Evolutionary conservation across 352 stramenopile genomes (phyloP).

Genomic region (Globisporangium echinulatum): DNA sequence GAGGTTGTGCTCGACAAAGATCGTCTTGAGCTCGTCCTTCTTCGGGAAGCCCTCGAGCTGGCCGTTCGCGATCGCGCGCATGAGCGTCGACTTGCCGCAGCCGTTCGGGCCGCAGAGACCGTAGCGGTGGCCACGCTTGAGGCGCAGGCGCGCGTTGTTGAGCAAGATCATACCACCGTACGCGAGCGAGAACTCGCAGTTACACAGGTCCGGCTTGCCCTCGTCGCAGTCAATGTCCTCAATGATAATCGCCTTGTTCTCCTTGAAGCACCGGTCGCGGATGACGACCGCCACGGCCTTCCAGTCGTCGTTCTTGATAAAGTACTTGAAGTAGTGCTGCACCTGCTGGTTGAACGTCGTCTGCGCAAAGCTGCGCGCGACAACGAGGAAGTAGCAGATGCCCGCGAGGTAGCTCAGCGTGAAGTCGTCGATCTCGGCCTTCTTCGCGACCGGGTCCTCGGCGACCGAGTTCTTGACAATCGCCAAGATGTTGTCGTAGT

Average conservation of each 20-base stretch:
- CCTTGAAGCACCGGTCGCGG: slow-evolving; percentile 84
- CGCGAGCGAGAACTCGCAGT: slow-evolving; percentile 98
- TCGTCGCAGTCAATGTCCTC: slow-evolving; percentile 97
- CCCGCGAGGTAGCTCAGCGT: slow-evolving; percentile 87
- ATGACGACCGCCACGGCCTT: slow-evolving; percentile 69
- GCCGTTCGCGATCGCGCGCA: slow-evolving; percentile 94
- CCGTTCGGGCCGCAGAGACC: slow-evolving; percentile 92
- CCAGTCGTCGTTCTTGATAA: slow-evolving; percentile 52
- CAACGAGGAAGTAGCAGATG: slow-evolving; percentile 81
- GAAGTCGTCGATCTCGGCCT: slow-evolving; percentile 87
- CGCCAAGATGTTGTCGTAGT: slow-evolving; percentile 79
- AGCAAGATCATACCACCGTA: slow-evolving; percentile 92
- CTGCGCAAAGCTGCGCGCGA: slow-evolving; percentile 93
- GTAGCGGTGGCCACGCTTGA: slow-evolving; percentile 91
- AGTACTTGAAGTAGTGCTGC: slow-evolving; percentile 82
- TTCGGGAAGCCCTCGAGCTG: slow-evolving; percentile 96
- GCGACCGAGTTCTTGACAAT: slow-evolving; percentile 78
- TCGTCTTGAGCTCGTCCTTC: slow-evolving; percentile 90
- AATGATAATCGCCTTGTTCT: slow-evolving; percentile 88
- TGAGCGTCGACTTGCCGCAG: slow-evolving; percentile 94
- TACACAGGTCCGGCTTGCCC: slow-evolving; percentile 96
- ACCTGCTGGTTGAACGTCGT: slow-evolving; percentile 93
- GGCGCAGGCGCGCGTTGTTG: slow-evolving; percentile 87
- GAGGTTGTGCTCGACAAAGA: slow-evolving; percentile 97
- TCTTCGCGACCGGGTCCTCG: slow-evolving; percentile 66